Evolutionary conservation across 2,329 filamentous ascomycete species (phyloP).

Genomic region (Monilinia laxa): DNA sequence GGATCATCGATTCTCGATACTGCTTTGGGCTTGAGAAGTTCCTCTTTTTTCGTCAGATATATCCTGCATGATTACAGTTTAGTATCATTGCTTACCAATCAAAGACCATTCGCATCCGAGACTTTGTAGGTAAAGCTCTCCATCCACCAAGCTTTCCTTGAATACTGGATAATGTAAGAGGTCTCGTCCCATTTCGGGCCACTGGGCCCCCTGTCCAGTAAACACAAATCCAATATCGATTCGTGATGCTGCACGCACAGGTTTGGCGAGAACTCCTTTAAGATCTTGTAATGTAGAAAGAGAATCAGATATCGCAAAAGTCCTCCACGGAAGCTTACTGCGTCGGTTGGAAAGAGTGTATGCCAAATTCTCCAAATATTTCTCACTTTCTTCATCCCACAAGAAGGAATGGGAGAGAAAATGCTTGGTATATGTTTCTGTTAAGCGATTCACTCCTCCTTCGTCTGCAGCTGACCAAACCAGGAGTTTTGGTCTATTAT

Average conservation of each 20-base stretch:
- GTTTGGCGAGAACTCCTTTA: background rate
- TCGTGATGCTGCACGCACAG: background rate
- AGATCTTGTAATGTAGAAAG: background rate
- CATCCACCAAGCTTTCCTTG: no score
- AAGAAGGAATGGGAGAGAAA: background rate
- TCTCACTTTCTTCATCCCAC: background rate
- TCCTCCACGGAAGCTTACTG: conserved; percentile 22
- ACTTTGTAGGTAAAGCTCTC: no score
- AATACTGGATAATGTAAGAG: background rate
- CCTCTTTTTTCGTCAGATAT: no score
- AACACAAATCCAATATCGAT: conserved; percentile 20
- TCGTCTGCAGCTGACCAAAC: conserved; percentile 11
- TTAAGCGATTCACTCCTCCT: background rate
- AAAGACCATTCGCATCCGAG: no score
- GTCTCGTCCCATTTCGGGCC: conserved; percentile 22
- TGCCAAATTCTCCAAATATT: conserved; percentile 19
- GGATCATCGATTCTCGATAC: no score
- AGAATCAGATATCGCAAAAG: background rate
- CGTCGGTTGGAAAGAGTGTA: conserved; percentile 23
- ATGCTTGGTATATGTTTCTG: background rate
- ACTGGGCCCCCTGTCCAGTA: conserved; percentile 31
- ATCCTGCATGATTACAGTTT: no score
- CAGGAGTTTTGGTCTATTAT: background rate
- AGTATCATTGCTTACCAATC: no score
- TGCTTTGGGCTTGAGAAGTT: no score